Evolutionary conservation across 1,284 basidiomycete species (phyloP).

Genomic region (Volvariella surrecta): DNA sequence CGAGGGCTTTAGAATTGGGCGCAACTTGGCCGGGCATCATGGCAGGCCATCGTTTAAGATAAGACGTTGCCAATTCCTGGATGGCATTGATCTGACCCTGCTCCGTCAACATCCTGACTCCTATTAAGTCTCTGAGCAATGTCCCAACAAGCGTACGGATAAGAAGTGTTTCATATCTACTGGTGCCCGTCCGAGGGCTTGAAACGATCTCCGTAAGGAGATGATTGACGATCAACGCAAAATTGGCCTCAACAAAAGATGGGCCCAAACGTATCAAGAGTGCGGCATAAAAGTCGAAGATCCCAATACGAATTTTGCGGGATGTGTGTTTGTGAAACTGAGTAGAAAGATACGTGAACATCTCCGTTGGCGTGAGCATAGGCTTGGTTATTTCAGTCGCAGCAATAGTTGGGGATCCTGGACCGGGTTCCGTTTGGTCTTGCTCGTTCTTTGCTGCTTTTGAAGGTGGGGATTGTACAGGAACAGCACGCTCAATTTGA

Average conservation of each 20-base stretch:
- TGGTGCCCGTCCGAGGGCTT: constrained; percentile 40
- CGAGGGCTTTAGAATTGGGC: constrained; percentile 65
- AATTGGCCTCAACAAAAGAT: constrained; percentile 79
- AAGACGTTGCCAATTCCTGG: constrained; percentile 74
- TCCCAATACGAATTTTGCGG: constrained; percentile 71
- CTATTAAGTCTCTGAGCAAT: constrained; percentile 80
- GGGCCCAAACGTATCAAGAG: constrained; percentile 72
- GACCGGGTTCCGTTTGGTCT: constrained; percentile 41
- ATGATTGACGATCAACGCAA: constrained; percentile 73
- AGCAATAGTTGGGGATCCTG: constrained; percentile 31
- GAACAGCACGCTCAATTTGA: constrained; percentile 61
- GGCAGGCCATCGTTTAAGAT: constrained; percentile 88
- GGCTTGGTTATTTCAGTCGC: constrained; percentile 60
- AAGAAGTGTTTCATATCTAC: constrained; percentile 70
- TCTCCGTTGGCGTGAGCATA: constrained; percentile 70
- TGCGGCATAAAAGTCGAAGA: constrained; percentile 86
- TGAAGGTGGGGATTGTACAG: constrained; percentile 39
- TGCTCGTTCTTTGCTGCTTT: constrained; percentile 57
- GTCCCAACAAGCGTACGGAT: constrained; percentile 71
- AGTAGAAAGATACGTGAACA: constrained; percentile 72
- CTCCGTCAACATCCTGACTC: constrained; percentile 83
- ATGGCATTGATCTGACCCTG: constrained; percentile 91
- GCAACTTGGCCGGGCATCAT: constrained; percentile 81
- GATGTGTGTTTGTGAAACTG: constrained; percentile 75
- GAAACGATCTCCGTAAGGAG: constrained; percentile 72